Conservation (phyloP, 192 early-diverging fungal genomes). For the Obelidium mucronatum region DNA sequence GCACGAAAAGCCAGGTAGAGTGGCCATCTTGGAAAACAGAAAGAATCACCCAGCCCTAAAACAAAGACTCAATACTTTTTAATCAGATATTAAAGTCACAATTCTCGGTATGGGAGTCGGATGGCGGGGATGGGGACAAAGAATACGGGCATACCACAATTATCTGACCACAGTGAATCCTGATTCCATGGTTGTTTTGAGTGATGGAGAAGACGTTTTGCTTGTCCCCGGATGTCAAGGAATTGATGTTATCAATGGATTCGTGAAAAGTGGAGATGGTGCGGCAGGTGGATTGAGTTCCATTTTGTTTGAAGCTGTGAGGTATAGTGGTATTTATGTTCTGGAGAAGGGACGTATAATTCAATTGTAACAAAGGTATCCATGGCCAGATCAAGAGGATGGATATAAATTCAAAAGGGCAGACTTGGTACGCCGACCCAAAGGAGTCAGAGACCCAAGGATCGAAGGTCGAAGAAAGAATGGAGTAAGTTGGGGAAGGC, state of each 20-base stretch:
- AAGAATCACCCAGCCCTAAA: too few species aligned
- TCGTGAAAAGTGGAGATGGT: background rate
- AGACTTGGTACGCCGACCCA: conserved; percentile 10
- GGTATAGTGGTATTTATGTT: too few species aligned
- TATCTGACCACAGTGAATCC: conserved; percentile 22
- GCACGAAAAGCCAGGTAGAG: background rate
- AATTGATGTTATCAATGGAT: conserved; percentile 19
- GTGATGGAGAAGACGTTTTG: conserved; percentile 41
- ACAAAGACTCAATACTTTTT: too few species aligned
- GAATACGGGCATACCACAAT: conserved; percentile 37
- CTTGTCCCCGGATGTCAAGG: conserved; percentile 16
- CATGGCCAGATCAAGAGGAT: conserved; percentile 25
- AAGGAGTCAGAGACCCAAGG: conserved; percentile 20
- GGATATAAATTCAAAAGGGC: background rate
- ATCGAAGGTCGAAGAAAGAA: background rate
- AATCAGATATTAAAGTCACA: conserved; percentile 22
- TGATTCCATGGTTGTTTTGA: conserved; percentile 25
- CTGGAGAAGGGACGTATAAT: too few species aligned
- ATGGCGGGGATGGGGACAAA: conserved; percentile 41
- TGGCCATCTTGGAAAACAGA: too few species aligned
- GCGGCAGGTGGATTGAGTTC: conserved; percentile 7
- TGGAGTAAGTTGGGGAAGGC: conserved; percentile 11
- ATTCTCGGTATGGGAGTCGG: conserved; percentile 27
- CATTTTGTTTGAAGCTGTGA: conserved; percentile 39
- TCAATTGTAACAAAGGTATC: background rate